phyloP scores from a whole-genome alignment of 345 rosid genomes.

The Leavenworthia alabamica region DNA sequence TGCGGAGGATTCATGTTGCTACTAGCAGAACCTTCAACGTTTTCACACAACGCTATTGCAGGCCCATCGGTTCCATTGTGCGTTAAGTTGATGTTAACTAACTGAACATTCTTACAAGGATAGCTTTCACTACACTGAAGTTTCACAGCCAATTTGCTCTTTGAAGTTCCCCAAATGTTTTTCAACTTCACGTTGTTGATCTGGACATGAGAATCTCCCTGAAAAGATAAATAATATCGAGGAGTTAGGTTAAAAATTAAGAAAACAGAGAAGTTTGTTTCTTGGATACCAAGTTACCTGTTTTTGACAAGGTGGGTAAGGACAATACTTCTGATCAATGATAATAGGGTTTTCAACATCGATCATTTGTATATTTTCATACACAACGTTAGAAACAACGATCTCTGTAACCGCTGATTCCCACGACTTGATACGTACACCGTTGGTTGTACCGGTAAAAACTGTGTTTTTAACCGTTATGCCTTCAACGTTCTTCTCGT shows the following conservation, averaged over 20 bases:
- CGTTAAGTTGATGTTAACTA: slow-evolving; percentile 13
- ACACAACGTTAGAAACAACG: background rate
- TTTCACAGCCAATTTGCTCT: slow-evolving; percentile 11
- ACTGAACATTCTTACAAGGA: slow-evolving; percentile 16
- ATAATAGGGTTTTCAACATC: slow-evolving; percentile 4
- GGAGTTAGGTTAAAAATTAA: background rate
- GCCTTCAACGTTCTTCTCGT: background rate
- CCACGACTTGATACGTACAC: slow-evolving; percentile 27
- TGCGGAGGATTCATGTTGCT: background rate
- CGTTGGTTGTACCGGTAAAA: background rate
- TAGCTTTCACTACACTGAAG: slow-evolving; percentile 14
- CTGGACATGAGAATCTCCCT: slow-evolving; percentile 27
- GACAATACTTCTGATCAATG: slow-evolving; percentile 25
- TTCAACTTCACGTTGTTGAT: slow-evolving; percentile 19
- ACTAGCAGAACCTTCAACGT: slow-evolving; percentile 3
- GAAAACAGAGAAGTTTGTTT: background rate
- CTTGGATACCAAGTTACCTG: slow-evolving; percentile 9
- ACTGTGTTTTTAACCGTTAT: background rate
- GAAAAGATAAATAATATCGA: background rate
- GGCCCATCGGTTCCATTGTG: background rate
- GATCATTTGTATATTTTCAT: slow-evolving; percentile 11
- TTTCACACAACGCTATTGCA: slow-evolving; percentile 6
- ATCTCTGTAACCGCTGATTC: background rate
- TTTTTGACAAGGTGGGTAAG: background rate
- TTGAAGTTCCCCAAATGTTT: slow-evolving; percentile 31